Evolutionary conservation across 495 filamentous ascomycete genomes (phyloP), one percentile per base, ranked within the genome.

Genomic region (Talaromyces stipitatus): DNA sequence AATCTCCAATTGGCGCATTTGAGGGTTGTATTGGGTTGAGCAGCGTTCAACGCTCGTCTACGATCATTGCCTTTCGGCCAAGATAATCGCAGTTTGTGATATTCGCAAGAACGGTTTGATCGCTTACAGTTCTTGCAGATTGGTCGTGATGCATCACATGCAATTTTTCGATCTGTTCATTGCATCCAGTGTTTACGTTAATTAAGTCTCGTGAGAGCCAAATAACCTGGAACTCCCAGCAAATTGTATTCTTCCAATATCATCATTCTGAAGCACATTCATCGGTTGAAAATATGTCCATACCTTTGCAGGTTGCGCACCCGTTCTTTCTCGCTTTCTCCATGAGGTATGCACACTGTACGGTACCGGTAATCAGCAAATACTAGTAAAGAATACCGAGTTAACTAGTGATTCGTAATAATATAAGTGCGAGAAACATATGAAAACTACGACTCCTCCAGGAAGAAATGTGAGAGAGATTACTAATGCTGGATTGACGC

Each of bases 141-240:
- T 14, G 48, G 48, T 2, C 11, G 22, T 16, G 14, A 16, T 29
- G 20, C 6, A 29, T 51, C 48, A 30, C 48, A 51, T 16, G 48
- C 48, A 51, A 51, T 51, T 29, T 51, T 51, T 12, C 48, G 48
- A n/a, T 51, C 48, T 51, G 26, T 51, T 24, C 28, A 10, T 11
- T 28, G 1, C 14, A 16, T n/a, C n/a, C n/a, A n/a, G n/a, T n/a
- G 10, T 16, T 2, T 7, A 48, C 45, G 7, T 4, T 22, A 12
- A 12, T 48, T n/a, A n/a, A n/a, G n/a, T n/a, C n/a, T n/a, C n/a
- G n/a, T n/a, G n/a, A n/a, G n/a, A n/a, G n/a, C n/a, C n/a, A n/a
- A n/a, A n/a, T n/a, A n/a, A n/a, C n/a, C n/a, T n/a, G n/a, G n/a
- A n/a, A n/a, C n/a, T n/a, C n/a, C n/a, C n/a, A n/a, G n/a, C n/a